These are phyloP conservation scores for Saturnispora hagleri DNA, from an alignment of 805 yeast species.

Conservation along the genomic window DNA sequence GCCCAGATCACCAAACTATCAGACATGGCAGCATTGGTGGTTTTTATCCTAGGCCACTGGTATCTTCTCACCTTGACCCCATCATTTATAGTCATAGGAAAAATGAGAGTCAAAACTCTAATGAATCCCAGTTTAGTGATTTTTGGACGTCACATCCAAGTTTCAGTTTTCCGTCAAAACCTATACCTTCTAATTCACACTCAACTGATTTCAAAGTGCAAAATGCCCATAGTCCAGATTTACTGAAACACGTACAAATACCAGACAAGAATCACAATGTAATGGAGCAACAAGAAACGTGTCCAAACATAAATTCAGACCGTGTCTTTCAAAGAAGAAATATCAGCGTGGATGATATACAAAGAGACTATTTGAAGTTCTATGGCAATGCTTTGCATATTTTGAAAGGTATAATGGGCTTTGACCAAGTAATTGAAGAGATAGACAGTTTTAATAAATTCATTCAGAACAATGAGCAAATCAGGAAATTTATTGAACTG, in stretches of 20 bases:
- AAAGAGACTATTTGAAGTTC: background rate
- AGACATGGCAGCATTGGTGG: background rate
- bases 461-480: conserved; percentile 2
- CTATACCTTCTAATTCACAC: background rate
- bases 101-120: background rate
- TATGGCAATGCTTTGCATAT: conserved; percentile 4
- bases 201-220: background rate
- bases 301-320: too few relatives aligned
- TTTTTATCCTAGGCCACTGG: background rate
- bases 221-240: background rate
- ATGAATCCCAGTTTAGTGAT: background rate
- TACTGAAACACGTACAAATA: background rate
- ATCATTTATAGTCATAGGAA: background rate
- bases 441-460: background rate
- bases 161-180: background rate
- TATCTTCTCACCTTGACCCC: background rate
- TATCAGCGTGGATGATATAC: background rate
- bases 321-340: background rate
- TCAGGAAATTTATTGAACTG: conserved; percentile 3
- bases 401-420: conserved; percentile 2
- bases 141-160: conserved; percentile 3
- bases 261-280: background rate
- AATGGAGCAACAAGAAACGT: background rate
- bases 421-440: background rate
- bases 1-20: background rate